A percentile compares a stretch with the other conserved stretches of the same genome.
These are phyloP conservation scores for Polyplosphaeria fusca DNA, from an alignment of 495 filamentous ascomycete genomes.

Conservation along the genomic window DNA sequence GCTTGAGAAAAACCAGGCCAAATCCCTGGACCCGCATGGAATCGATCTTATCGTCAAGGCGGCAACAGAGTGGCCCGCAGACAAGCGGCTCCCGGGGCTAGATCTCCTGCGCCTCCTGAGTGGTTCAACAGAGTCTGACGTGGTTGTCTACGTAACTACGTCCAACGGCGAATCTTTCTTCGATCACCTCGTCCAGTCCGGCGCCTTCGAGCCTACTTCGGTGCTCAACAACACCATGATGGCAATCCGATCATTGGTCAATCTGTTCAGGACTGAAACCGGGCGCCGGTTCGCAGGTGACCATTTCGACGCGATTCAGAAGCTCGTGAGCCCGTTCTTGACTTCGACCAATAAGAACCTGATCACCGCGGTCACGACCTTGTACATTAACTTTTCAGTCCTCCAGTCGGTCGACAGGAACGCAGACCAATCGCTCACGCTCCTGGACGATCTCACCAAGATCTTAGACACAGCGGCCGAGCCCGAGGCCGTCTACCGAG, in stretches of 20 bases:
- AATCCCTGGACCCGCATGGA: conserved; percentile 45
- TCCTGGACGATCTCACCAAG: conserved; percentile 61
- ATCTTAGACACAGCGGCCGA: conserved; percentile 66
- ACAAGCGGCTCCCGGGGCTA: conserved; percentile 74
- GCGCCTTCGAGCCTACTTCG: conserved; percentile 54
- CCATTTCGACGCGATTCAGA: conserved; percentile 52
- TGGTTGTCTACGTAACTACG: conserved; percentile 51
- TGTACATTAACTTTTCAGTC: conserved; percentile 78
- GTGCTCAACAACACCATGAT: conserved; percentile 80
- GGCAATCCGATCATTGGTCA: conserved; percentile 74
- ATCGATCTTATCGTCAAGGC: conserved; percentile 63
- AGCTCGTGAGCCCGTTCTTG: conserved; percentile 38
- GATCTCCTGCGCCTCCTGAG: conserved; percentile 78
- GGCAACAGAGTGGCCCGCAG: conserved; percentile 70
- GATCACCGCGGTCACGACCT: conserved; percentile 74
- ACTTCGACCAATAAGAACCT: conserved; percentile 70
- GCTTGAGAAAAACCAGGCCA: conserved; percentile 45
- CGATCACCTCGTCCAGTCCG: conserved; percentile 50
- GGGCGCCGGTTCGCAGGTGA: conserved; percentile 62
- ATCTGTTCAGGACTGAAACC: conserved; percentile 73
- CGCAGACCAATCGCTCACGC: conserved; percentile 55
- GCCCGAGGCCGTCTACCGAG: conserved; percentile 77
- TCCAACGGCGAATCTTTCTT: conserved; percentile 48
- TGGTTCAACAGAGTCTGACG: conserved; percentile 55
- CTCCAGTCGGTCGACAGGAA: conserved; percentile 46